Evolutionary conservation across 345 rosid species (phyloP).

Genomic region (Syzygium aromaticum): DNA sequence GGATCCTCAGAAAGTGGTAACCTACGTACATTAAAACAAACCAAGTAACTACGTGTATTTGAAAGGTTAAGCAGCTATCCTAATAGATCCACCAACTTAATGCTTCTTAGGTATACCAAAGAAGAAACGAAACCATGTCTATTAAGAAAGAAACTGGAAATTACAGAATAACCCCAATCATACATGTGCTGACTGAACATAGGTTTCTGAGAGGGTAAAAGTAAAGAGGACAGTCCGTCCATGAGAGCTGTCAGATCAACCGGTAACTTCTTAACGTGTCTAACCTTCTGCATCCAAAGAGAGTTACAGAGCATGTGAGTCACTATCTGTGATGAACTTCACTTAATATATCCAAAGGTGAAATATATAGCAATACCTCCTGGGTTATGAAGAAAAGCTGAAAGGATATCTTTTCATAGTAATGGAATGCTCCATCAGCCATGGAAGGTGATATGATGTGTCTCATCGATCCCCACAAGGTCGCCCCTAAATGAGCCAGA

Average conservation of each 20-base stretch:
- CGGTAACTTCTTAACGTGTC: slow-evolving; percentile 56
- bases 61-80: neutral
- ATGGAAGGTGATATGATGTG: slow-evolving; percentile 88
- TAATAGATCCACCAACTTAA: neutral
- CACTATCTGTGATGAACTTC: neutral
- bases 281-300: slow-evolving; percentile 56
- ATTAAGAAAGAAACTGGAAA: neutral
- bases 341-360: neutral
- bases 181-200: slow-evolving; percentile 69
- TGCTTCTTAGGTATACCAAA: neutral
- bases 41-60: neutral
- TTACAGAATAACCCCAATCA: slow-evolving; percentile 5
- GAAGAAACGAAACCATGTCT: neutral
- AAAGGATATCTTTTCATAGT: slow-evolving; percentile 88
- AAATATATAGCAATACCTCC: slow-evolving; percentile 47
- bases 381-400: slow-evolving; percentile 88
- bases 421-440: slow-evolving; percentile 96
- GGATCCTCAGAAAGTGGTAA: slow-evolving; percentile 93
- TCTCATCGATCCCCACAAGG: slow-evolving; percentile 93
- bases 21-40: slow-evolving; percentile 31
- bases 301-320: neutral
- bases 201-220: slow-evolving; percentile 78
- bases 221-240: slow-evolving; percentile 83
- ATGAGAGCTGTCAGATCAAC: slow-evolving; percentile 70
- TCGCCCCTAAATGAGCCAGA: slow-evolving; percentile 94